These are phyloP conservation scores for Aegilops sharonensis DNA, from an alignment of 176 grass and related monocot species.

Conservation along the genomic window DNA sequence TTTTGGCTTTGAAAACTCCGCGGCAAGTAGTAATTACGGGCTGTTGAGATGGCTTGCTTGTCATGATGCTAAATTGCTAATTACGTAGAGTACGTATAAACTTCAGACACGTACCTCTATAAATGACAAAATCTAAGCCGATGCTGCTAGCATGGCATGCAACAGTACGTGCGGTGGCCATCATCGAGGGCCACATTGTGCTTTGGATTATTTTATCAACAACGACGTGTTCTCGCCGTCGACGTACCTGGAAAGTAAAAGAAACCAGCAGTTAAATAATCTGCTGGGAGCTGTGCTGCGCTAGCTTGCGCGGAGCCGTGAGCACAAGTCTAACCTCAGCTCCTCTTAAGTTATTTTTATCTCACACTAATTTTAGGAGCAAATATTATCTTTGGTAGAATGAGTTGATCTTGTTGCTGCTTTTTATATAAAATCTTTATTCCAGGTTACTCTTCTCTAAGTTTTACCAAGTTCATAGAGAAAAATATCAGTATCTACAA, in stretches of 20 bases:
- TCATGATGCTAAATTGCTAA: constrained; percentile 48
- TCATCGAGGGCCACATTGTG: constrained; percentile 49
- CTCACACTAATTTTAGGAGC: neutral
- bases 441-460: neutral
- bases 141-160: constrained; percentile 25
- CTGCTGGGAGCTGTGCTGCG: neutral
- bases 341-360: neutral
- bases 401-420: neutral
- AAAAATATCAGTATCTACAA: too few relatives aligned
- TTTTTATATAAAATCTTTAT: neutral
- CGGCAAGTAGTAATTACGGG: constrained; percentile 39
- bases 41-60: constrained; percentile 36
- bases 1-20: constrained; percentile 37
- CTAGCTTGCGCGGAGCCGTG: neutral
- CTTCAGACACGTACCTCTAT: constrained; percentile 36
- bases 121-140: constrained; percentile 49
- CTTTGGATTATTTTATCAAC: constrained; percentile 34
- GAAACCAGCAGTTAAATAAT: neutral
- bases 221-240: constrained; percentile 3
- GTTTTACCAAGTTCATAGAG: too few relatives aligned
- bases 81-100: constrained; percentile 29
- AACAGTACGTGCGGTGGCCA: neutral
- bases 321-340: neutral
- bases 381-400: neutral
- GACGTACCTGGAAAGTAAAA: constrained; percentile 3